Conservation (phyloP, 2,329 filamentous ascomycete species). For the Grosmannia clavigera region DNA sequence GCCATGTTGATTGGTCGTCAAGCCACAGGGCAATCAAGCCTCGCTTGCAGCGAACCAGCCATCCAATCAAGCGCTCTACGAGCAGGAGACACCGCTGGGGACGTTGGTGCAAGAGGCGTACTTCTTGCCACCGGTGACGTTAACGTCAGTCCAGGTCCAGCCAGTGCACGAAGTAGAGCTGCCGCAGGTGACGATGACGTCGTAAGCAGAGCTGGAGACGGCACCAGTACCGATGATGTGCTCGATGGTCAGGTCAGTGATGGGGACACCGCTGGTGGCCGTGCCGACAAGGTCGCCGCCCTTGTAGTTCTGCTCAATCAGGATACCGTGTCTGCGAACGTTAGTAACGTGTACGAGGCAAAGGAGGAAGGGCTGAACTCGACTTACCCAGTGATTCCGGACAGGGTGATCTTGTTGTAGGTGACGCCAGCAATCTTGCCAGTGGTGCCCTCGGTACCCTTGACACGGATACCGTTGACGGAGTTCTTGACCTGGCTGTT, state of each 20-base stretch:
- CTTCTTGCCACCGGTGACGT: slow-evolving; percentile 23
- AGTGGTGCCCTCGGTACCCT: slow-evolving; percentile 38
- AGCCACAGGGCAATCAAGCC: background rate
- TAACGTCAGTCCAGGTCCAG: slow-evolving; percentile 24
- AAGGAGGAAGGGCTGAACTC: too few relatives aligned
- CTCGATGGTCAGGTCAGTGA: slow-evolving; percentile 32
- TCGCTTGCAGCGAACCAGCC: too few relatives aligned
- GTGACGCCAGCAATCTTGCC: slow-evolving; percentile 39
- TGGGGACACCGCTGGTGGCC: slow-evolving; percentile 25
- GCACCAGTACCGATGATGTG: slow-evolving; percentile 26
- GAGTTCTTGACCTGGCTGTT: slow-evolving; percentile 7
- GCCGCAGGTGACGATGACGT: slow-evolving; percentile 25
- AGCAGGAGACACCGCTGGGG: slow-evolving; percentile 6
- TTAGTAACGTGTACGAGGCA: too few relatives aligned
- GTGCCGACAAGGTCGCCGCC: slow-evolving; percentile 26
- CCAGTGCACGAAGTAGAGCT: slow-evolving; percentile 20
- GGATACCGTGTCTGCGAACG: slow-evolving; percentile 25
- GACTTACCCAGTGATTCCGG: slow-evolving; percentile 32
- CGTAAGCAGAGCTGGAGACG: slow-evolving; percentile 18
- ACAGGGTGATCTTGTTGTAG: slow-evolving; percentile 39
- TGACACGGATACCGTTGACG: slow-evolving; percentile 31
- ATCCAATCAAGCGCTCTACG: background rate
- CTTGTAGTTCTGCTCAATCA: slow-evolving; percentile 47
- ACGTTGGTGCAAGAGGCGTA: slow-evolving; percentile 9
- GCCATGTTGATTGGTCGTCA: too few relatives aligned